Evolutionary conservation across 192 early-diverging fungal species (phyloP).

Genomic region (Geranomyces michiganensis): DNA sequence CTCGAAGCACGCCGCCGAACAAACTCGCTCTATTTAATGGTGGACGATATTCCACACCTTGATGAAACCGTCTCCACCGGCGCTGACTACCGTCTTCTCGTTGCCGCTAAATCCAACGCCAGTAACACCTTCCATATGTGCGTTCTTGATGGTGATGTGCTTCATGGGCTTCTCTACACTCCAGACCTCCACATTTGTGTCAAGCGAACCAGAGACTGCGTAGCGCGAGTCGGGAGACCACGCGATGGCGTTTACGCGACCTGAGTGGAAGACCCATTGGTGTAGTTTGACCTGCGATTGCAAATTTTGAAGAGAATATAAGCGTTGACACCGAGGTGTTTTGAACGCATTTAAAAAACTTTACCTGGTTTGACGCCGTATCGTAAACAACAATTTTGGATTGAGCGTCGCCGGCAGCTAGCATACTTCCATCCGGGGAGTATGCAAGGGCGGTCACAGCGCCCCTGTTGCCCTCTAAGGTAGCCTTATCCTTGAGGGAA

Average conservation of each 20-base stretch:
- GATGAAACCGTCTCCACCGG: constrained; percentile 14
- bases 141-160: constrained; percentile 73
- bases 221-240: constrained; percentile 79
- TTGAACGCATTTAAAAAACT: neutral
- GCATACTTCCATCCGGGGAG: constrained; percentile 69
- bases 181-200: constrained; percentile 93
- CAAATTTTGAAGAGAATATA: neutral
- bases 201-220: constrained; percentile 79
- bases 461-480: constrained; percentile 57
- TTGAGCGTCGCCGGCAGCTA: constrained; percentile 80
- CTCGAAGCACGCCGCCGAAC: too few species aligned
- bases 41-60: constrained; percentile 21
- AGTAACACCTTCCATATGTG: constrained; percentile 81
- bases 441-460: constrained; percentile 79
- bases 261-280: constrained; percentile 89
- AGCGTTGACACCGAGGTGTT: neutral
- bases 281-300: constrained; percentile 48
- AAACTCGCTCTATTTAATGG: constrained; percentile 5
- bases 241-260: constrained; percentile 75
- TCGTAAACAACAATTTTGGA: constrained; percentile 81
- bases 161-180: constrained; percentile 77
- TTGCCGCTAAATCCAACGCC: constrained; percentile 66
- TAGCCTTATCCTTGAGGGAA: constrained; percentile 27
- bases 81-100: neutral
- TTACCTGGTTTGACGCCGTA: constrained; percentile 50